phyloP scores from a whole-genome alignment of 345 rosid genomes.

The Psidium friedrichsthalianum region DNA sequence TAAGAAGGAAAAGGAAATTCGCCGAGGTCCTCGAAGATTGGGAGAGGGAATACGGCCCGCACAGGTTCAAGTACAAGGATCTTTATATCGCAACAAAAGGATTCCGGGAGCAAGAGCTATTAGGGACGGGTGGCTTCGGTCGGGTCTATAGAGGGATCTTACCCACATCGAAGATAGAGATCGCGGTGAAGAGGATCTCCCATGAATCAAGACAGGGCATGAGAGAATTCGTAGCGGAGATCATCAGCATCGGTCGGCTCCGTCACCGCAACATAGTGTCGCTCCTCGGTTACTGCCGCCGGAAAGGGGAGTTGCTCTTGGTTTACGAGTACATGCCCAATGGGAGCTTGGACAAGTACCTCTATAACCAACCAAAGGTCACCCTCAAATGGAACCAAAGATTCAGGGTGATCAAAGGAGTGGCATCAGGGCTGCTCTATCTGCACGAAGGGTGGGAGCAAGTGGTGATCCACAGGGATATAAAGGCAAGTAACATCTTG shows the following conservation, averaged over 20 bases:
- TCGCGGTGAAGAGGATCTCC: slow-evolving; percentile 64
- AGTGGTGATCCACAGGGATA: slow-evolving; percentile 36
- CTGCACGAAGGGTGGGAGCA: slow-evolving; percentile 41
- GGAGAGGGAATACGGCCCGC: slow-evolving; percentile 53
- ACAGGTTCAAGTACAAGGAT: slow-evolving; percentile 52
- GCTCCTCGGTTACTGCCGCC: slow-evolving; percentile 49
- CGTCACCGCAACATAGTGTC: slow-evolving; percentile 47
- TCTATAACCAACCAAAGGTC: slow-evolving; percentile 15
- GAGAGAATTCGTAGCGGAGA: slow-evolving; percentile 42
- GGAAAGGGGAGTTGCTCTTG: slow-evolving; percentile 42
- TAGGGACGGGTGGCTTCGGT: slow-evolving; percentile 70
- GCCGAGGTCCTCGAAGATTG: slow-evolving; percentile 69
- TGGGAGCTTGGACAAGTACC: slow-evolving; percentile 44
- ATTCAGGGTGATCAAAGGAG: slow-evolving; percentile 22
- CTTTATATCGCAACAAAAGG: slow-evolving; percentile 61
- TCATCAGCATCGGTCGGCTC: slow-evolving; percentile 33
- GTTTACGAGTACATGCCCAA: slow-evolving; percentile 54
- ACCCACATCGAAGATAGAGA: slow-evolving; percentile 25
- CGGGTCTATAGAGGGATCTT: slow-evolving; percentile 52
- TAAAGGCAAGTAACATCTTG: slow-evolving; percentile 39
- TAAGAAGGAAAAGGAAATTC: slow-evolving; percentile 38
- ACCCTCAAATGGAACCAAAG: slow-evolving; percentile 33
- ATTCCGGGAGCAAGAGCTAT: slow-evolving; percentile 41
- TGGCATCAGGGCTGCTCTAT: slow-evolving; percentile 32
- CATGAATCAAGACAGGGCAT: slow-evolving; percentile 65